Base-by-base conservation (phyloP, 2,329 filamentous ascomycete genomes). In the Aspergillus piperis region DNA sequence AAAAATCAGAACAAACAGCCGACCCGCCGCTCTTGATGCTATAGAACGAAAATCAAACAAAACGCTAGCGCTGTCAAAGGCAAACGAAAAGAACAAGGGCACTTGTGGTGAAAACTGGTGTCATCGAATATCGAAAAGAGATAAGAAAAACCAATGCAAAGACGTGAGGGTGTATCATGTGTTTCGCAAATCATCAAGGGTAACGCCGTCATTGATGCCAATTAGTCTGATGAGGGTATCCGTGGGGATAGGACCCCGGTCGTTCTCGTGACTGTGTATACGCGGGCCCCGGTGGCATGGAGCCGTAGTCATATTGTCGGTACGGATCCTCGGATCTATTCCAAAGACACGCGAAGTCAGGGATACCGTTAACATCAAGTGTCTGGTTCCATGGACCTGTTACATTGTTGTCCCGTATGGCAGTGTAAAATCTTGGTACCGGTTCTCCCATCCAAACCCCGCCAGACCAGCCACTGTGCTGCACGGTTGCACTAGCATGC, bases 401-500 rank as follows among this genome's bases (percentile, higher is more conserved):
- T 74, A 97, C 83, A 96, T 96, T 67, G 89, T 92, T 64, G 91
- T 88, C 64, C 85, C 85, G 73, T 86, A 88, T 66, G 84, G 83
- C 70, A 85, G 79, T 68, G 91, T 85, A 76, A 93, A 96, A 77
- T 94, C 91, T 73, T 90, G 90, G 75, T 90, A 92, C 69, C 90
- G 84, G 76, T 91, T 91, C 5, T 69, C 70, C 91, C 92, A 96
- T 69, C 90, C 91, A 75, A 96, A 96, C 66, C 88, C 85, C 68
- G 86, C 85, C 80, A 90, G 92, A 62, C 88, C 89, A 62, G 88
- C 82, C 73, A 88, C 89, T 60, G 92, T 86, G 70, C 92, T 91
- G 78, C 94, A 98, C 70, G 86, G 91, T 63, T 90, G 88, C 69
- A 90, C 86, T 63, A 96, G 82, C 86, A 93, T 90, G 80, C 91